These are phyloP conservation scores for Hypomyces rosellus DNA, from an alignment of 2,329 filamentous ascomycete genomes.

Conservation along the genomic window DNA sequence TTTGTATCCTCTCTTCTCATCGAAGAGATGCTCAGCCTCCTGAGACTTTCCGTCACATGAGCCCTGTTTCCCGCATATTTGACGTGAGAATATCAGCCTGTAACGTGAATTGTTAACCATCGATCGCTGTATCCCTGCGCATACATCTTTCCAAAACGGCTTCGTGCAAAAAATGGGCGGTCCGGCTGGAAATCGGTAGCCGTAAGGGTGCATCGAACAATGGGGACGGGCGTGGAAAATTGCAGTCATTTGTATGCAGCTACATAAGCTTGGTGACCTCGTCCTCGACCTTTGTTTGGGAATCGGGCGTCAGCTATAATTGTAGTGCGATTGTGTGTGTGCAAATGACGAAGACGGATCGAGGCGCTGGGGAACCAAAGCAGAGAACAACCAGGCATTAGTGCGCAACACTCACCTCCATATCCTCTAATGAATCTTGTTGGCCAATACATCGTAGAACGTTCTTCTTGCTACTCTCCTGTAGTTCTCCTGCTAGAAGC, in stretches of 20 bases:
- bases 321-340: conserved; percentile 11
- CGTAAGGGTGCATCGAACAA: neutral
- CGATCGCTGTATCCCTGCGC: conserved; percentile 21
- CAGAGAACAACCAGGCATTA: conserved; percentile 13
- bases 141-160: conserved; percentile 4
- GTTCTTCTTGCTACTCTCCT: conserved; percentile 99
- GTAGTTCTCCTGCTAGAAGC: conserved; percentile 88
- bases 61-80: conserved; percentile 23
- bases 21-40: conserved; percentile 28
- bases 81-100: conserved; percentile 22
- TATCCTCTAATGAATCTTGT: conserved; percentile 95
- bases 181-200: neutral
- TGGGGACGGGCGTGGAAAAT: neutral
- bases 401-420: conserved; percentile 72
- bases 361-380: conserved; percentile 15
- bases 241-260: conserved; percentile 19
- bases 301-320: conserved; percentile 25
- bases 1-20: conserved; percentile 27
- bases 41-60: conserved; percentile 26
- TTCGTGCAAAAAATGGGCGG: conserved; percentile 1
- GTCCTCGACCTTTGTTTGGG: conserved; percentile 65
- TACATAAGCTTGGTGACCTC: conserved; percentile 89
- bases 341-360: neutral
- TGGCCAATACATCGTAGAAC: conserved; percentile 92
- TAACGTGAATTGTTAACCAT: conserved; percentile 14